Base-by-base conservation (phyloP, 495 filamentous ascomycete species). In the Aspergillus haitiensis region DNA sequence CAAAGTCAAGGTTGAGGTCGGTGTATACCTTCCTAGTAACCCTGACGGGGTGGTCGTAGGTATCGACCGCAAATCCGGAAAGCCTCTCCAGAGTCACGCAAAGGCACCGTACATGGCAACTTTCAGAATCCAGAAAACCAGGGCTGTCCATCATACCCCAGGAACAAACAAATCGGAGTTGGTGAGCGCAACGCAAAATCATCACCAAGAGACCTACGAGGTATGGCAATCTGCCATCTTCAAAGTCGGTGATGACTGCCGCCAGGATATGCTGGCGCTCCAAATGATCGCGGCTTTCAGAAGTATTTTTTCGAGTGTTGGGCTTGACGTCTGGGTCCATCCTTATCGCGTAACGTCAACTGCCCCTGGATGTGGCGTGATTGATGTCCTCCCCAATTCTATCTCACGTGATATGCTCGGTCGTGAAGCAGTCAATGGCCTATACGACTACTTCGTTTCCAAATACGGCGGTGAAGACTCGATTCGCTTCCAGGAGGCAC, bases 41-140 rank as follows among this genome's bases (percentile, higher is more conserved):
- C 93, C 95, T 2, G 95, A 99, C 52, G 93, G 94, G 34, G 88
- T 93, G 16, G 94, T 99, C 21, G 89, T 99, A 62, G 95, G 95
- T 15, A 98, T 99, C 66, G 95, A 99, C 71, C 87, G 95, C 34
- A 96, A 96, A 68, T 96, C 92, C 15, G 95, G 95, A 45, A 98
- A 98, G 74, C 95, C 95, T 1, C 77, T 99, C 37, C 95, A 99
- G 67, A 93, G 89, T 66, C 95, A 99, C 66, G 95, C 95, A 48
- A 99, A 99, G 74, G 93, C 95, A 11, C 95, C 95, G 0, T 99
- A 90, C 72, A 96, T 99, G 94, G 95, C 95, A 32, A 98, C 95
- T 2, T 99, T 99, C 79, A 82, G 92, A 31, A 96, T 98, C 72
- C 88, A 91, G 67, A 97, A 95, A 74, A 87, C 84, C 35, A 84